phyloP scores from a whole-genome alignment of 2,329 filamentous ascomycete genomes.

The Pseudomassariella vexata region DNA sequence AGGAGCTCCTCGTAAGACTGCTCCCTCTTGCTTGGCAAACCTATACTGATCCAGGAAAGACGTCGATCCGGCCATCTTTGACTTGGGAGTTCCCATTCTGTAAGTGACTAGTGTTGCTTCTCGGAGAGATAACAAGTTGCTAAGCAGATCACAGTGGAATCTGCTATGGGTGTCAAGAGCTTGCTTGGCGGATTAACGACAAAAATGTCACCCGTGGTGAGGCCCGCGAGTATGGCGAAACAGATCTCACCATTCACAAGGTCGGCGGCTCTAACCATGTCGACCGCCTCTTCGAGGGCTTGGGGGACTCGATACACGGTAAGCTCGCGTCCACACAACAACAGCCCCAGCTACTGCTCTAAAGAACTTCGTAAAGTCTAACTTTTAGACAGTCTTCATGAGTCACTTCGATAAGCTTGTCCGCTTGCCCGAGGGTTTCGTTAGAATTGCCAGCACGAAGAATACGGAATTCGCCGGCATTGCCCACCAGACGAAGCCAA shows the following conservation, averaged over 20 bases:
- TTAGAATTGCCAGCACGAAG: slow-evolving; percentile 65
- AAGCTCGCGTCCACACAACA: too few relatives aligned
- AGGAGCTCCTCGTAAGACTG: slow-evolving; percentile 49
- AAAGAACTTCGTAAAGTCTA: too few relatives aligned
- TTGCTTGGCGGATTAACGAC: slow-evolving; percentile 62
- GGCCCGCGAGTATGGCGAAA: slow-evolving; percentile 60
- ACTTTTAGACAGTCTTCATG: slow-evolving; percentile 76
- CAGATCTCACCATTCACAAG: slow-evolving; percentile 57
- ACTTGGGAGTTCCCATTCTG: slow-evolving; percentile 57
- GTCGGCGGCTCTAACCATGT: slow-evolving; percentile 48
- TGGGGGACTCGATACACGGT: slow-evolving; percentile 62
- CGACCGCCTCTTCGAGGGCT: slow-evolving; percentile 71
- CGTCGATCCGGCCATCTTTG: slow-evolving; percentile 76
- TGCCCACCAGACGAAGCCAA: slow-evolving; percentile 62
- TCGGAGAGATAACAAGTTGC: too few relatives aligned
- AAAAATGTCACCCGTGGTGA: slow-evolving; percentile 61
- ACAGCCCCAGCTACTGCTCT: too few relatives aligned
- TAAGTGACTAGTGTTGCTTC: too few relatives aligned
- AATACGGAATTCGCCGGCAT: slow-evolving; percentile 80
- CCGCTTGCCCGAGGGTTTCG: slow-evolving; percentile 66
- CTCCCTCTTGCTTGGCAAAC: neutral
- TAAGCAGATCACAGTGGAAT: slow-evolving; percentile 44
- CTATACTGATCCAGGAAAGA: slow-evolving; percentile 25
- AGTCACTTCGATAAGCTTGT: slow-evolving; percentile 83
- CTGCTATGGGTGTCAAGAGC: slow-evolving; percentile 58